Evolutionary conservation across 768 basidiomycete genomes (phyloP), one percentile per base, ranked within the genome.

Genomic region (Calocera cornea): DNA sequence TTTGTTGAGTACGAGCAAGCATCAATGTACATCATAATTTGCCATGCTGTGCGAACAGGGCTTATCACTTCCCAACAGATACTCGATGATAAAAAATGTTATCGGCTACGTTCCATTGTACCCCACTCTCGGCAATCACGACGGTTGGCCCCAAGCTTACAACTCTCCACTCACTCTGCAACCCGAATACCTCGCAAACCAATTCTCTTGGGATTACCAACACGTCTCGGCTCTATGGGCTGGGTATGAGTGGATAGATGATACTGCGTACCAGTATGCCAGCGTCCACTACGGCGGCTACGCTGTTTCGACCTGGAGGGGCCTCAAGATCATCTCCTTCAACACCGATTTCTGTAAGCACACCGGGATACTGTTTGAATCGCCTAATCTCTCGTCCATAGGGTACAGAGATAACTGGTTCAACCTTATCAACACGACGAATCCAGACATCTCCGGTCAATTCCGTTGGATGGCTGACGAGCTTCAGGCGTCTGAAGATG

Each of bases 341-440:
- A 87, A 86, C 69, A 83, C 83, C 8, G 79, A 82, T 7, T 86
- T 83, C 69, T 85, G 84, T 71, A 85, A 84, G 84, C 83, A 69
- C 69, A 78, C 67, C 12, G 2, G 65, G 60, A 34, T 31, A 41
- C 44, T 10, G 54, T 10, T 44, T 84, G 84, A 74, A 84, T 84
- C 71, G 86, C 83, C 82, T 76, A 86, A 0, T 87, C 83, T 70
- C 85, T 86, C 70, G 80, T 78, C 31, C 80, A 86, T 65, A 72
- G 70, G 2, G 74, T 76, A 12, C 78, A 80, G 83, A 83, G 70
- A 68, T 16, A 12, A 60, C 17, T 33, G 17, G 34, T 27, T 64
- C 44, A 66, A 68, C 19, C 2, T n/a, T 44, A 29, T 64, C 67
- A 63, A 71, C 14, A 40, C 38, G 3, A 24, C 69, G 14, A 79